phyloP scores from a whole-genome alignment of 2,329 filamentous ascomycete species.

The Mollisia scopiformis region DNA sequence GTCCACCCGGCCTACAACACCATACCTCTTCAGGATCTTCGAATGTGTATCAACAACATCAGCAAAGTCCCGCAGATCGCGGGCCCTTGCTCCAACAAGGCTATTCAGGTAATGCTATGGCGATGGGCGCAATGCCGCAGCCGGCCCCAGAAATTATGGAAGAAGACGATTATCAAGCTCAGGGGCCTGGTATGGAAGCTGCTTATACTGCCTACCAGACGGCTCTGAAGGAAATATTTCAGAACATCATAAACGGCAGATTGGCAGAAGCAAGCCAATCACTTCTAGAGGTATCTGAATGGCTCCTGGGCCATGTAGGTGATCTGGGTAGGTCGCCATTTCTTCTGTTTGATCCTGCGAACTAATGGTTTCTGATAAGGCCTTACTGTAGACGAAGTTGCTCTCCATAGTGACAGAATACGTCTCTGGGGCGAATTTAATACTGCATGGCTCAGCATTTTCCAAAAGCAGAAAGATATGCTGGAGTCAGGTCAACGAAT shows the following conservation, averaged over 20 bases:
- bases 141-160: slow-evolving; percentile 49
- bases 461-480: slow-evolving; percentile 83
- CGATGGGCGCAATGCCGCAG: slow-evolving; percentile 51
- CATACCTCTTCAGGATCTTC: slow-evolving; percentile 54
- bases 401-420: slow-evolving; percentile 74
- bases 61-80: slow-evolving; percentile 50
- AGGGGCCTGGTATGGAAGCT: slow-evolving; percentile 59
- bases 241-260: slow-evolving; percentile 60
- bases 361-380: slow-evolving; percentile 57
- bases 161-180: slow-evolving; percentile 59
- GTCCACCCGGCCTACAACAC: slow-evolving; percentile 56
- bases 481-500: slow-evolving; percentile 43
- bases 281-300: slow-evolving; percentile 65
- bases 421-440: slow-evolving; percentile 95
- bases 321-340: slow-evolving; percentile 60
- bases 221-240: slow-evolving; percentile 64
- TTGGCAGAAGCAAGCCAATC: slow-evolving; percentile 61
- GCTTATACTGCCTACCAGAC: slow-evolving; percentile 69
- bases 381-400: slow-evolving; percentile 80
- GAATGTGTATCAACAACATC: slow-evolving; percentile 56
- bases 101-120: slow-evolving; percentile 52
- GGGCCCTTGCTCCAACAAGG: slow-evolving; percentile 56
- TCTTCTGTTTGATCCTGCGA: slow-evolving; percentile 31
- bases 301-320: slow-evolving; percentile 67
- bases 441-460: slow-evolving; percentile 81